Evolutionary conservation across 805 yeast genomes (phyloP), one percentile per base, ranked within the genome.

Genomic region (Lipomyces anomalus): DNA sequence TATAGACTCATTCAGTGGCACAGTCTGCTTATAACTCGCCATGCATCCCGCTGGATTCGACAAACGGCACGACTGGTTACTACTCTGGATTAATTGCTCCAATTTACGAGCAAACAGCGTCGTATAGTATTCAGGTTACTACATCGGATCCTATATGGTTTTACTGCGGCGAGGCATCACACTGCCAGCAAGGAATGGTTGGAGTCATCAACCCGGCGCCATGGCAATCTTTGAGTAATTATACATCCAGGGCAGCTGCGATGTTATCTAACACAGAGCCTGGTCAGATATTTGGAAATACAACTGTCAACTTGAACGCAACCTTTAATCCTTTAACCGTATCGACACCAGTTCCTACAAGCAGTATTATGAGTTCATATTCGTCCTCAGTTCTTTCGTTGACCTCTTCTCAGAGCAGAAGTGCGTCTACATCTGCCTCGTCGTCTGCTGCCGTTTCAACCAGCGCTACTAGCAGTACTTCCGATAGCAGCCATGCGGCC

Each of bases 181-280:
- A 56, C 36, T 56, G 59, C 43, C 58, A 49, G 42, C 22, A 35
- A 30, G 59, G 58, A 13, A 56, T 55, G 58, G 57, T 48, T 20
- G 59, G 58, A 30, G 59, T 47, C n/a, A 56, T 56, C 47, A 56
- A 56, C 45, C 51, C 55, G 4, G 36, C 43, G 1, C n/a, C n/a
- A n/a, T n/a, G n/a, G n/a, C n/a, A n/a, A n/a, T n/a, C n/a, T n/a
- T n/a, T n/a, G n/a, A n/a, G n/a, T n/a, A n/a, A n/a, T n/a, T n/a
- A n/a, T n/a, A n/a, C n/a, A n/a, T n/a, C n/a, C n/a, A n/a, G n/a
- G n/a, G n/a, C n/a, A n/a, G n/a, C n/a, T n/a, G n/a, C n/a, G n/a
- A n/a, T n/a, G n/a, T n/a, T n/a, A n/a, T n/a, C n/a, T n/a, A n/a
- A n/a, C n/a, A n/a, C n/a, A n/a, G n/a, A n/a, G n/a, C n/a, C n/a